Percentiles rank a stretch among this genome's conserved stretches.
Evolutionary conservation across 2,329 filamentous ascomycete species (phyloP).

Genomic region (Phaeophleospora eucalypticola): DNA sequence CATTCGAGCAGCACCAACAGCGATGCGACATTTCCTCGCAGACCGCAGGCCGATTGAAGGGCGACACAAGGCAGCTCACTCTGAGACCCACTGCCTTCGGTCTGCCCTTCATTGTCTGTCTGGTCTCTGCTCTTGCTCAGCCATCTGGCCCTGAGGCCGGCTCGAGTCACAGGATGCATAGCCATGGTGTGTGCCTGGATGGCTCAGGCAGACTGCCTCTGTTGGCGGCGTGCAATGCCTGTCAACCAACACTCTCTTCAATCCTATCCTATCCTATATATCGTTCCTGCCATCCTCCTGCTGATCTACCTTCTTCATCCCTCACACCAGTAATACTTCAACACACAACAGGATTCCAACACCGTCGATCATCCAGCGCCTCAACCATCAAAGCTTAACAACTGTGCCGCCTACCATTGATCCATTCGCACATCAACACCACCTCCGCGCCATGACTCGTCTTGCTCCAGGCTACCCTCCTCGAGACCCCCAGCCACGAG

Average conservation of each 20-base stretch:
- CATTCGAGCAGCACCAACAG: background rate
- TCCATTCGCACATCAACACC: background rate
- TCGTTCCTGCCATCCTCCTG: background rate
- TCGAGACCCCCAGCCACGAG: slow-evolving; percentile 1
- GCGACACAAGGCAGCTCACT: background rate
- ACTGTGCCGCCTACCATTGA: background rate
- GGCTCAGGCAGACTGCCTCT: background rate
- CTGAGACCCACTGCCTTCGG: background rate
- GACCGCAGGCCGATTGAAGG: background rate
- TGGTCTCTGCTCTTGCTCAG: background rate
- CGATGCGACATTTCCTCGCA: background rate
- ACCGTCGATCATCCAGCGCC: background rate
- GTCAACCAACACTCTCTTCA: background rate
- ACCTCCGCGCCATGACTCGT: background rate
- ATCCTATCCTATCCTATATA: too few species aligned
- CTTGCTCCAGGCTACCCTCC: background rate
- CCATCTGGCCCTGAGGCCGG: slow-evolving; percentile 1
- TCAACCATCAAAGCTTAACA: background rate
- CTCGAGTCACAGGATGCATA: background rate
- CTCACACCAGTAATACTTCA: background rate
- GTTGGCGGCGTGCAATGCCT: background rate
- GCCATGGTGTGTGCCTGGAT: background rate
- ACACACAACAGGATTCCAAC: background rate
- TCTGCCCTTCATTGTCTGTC: background rate
- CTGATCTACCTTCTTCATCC: background rate